Evolutionary conservation across 306 rosid genomes (phyloP).

Genomic region (Ormosia emarginata): DNA sequence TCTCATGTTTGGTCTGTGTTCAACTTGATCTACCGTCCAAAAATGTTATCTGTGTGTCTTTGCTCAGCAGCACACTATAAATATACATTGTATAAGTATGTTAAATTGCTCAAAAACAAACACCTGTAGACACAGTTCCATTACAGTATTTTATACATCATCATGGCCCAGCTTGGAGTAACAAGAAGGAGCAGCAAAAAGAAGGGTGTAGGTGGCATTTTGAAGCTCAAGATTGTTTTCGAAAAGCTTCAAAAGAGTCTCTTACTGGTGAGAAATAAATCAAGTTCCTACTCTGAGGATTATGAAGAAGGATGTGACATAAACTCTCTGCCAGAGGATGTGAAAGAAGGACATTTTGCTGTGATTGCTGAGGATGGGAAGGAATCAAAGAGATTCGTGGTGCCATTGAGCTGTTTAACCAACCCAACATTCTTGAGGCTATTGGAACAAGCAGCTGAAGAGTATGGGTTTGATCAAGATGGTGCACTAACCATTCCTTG

Average conservation of each 20-base stretch:
- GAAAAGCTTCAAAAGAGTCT: conserved; percentile 54
- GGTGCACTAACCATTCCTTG: conserved; percentile 76
- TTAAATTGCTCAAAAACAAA: neutral
- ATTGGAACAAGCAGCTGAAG: conserved; percentile 65
- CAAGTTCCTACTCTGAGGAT: neutral
- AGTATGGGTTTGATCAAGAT: conserved; percentile 63
- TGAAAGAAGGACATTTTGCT: conserved; percentile 78
- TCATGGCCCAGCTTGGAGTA: conserved; percentile 35
- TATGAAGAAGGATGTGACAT: neutral
- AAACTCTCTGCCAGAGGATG: conserved; percentile 42
- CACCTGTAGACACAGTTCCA: neutral
- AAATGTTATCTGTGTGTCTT: neutral
- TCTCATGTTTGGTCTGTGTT: conserved; percentile 8
- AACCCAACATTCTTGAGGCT: conserved; percentile 53
- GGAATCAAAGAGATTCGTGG: conserved; percentile 52
- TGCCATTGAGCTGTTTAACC: conserved; percentile 58
- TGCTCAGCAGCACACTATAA: neutral
- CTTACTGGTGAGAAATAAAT: conserved; percentile 17
- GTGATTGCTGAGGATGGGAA: conserved; percentile 58
- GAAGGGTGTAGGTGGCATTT: conserved; percentile 34
- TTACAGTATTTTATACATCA: neutral
- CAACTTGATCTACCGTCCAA: neutral
- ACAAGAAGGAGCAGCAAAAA: conserved; percentile 20
- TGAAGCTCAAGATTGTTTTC: conserved; percentile 42
- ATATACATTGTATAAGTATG: neutral